Percentiles rank a stretch among this genome's conserved stretches.
phyloP scores from a whole-genome alignment of 1,139 yeast genomes.

The Magnusiomyces clavatus region DNA sequence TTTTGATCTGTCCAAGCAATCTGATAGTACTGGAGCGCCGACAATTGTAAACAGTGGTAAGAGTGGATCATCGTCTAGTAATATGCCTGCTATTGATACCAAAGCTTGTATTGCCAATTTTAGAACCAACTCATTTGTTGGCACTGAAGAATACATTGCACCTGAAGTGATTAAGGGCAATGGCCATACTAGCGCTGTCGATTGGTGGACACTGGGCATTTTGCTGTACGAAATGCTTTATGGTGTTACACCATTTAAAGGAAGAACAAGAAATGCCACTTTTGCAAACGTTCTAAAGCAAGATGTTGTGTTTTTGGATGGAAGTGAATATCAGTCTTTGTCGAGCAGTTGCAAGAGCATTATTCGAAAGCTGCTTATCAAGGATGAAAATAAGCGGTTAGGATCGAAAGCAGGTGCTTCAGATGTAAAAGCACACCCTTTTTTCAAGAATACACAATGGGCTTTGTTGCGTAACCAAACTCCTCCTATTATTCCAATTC shows the following conservation, averaged over 20 bases:
- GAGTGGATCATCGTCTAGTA: slow-evolving; percentile 26
- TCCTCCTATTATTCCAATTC: slow-evolving; percentile 91
- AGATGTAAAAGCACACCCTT: slow-evolving; percentile 82
- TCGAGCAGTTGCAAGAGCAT: slow-evolving; percentile 71
- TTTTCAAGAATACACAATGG: slow-evolving; percentile 90
- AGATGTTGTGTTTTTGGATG: slow-evolving; percentile 66
- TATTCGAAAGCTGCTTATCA: slow-evolving; percentile 71
- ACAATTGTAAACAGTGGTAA: slow-evolving; percentile 33
- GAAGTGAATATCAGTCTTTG: slow-evolving; percentile 39
- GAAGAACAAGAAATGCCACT: slow-evolving; percentile 77
- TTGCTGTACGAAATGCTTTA: slow-evolving; percentile 86
- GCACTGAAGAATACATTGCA: slow-evolving; percentile 96
- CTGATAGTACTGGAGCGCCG: slow-evolving; percentile 52
- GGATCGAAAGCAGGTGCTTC: slow-evolving; percentile 94
- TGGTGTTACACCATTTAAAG: slow-evolving; percentile 95
- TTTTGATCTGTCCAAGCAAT: slow-evolving; percentile 89
- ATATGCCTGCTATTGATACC: slow-evolving; percentile 57
- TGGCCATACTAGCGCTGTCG: slow-evolving; percentile 96
- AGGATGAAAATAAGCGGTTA: slow-evolving; percentile 79
- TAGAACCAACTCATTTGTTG: slow-evolving; percentile 94
- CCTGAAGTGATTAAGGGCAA: slow-evolving; percentile 96
- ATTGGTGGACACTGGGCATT: slow-evolving; percentile 98
- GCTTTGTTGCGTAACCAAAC: slow-evolving; percentile 83
- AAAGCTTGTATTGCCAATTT: slow-evolving; percentile 93
- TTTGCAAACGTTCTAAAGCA: slow-evolving; percentile 79